These are phyloP conservation scores for Fusarium staphyleae DNA, from an alignment of 2,329 filamentous ascomycete species.

Conservation along the genomic window DNA sequence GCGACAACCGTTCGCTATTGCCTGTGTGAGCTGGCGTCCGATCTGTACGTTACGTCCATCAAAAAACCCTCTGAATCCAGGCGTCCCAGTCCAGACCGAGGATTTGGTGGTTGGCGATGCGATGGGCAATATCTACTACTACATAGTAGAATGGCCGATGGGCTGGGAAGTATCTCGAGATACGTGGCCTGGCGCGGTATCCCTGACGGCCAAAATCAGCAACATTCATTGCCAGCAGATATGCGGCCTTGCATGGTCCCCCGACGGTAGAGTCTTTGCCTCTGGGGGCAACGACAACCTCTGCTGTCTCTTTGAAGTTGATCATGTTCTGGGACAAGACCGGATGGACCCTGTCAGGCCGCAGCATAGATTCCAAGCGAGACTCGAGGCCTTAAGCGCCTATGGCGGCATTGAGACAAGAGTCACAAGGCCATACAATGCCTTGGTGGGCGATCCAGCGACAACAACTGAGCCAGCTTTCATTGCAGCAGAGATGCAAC, in stretches of 20 bases:
- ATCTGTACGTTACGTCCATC: constrained; percentile 61
- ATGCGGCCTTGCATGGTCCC: constrained; percentile 90
- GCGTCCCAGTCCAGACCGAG: constrained; percentile 70
- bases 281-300: constrained; percentile 93
- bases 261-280: constrained; percentile 77
- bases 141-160: constrained; percentile 84
- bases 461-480: constrained; percentile 4
- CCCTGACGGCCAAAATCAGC: constrained; percentile 75
- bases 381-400: constrained; percentile 6
- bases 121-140: constrained; percentile 82
- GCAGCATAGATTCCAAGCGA: constrained; percentile 6
- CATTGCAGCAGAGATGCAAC: constrained; percentile 39
- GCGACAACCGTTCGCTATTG: constrained; percentile 73
- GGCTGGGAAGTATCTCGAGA: constrained; percentile 67
- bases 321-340: constrained; percentile 57
- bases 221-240: constrained; percentile 84
- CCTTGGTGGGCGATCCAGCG: not conserved
- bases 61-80: constrained; percentile 55
- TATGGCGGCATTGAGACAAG: constrained; percentile 26
- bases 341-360: not conserved
- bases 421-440: constrained; percentile 5
- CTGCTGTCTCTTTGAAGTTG: constrained; percentile 80
- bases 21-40: constrained; percentile 84
- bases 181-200: constrained; percentile 80
- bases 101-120: constrained; percentile 90